These are phyloP conservation scores for Senna siamea DNA, from an alignment of 306 rosid genomes.

Conservation along the genomic window DNA sequence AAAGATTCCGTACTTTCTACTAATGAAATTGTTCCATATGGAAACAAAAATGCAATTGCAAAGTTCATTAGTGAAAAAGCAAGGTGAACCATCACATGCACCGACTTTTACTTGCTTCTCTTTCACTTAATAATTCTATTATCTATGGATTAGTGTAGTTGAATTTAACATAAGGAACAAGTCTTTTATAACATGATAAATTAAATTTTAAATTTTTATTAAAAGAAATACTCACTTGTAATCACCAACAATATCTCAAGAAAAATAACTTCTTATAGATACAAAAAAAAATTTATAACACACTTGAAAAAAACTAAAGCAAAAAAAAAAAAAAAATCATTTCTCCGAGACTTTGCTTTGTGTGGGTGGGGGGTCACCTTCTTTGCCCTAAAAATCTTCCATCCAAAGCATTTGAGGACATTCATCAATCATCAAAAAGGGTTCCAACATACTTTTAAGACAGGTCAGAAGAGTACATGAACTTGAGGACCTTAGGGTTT, in stretches of 20 bases:
- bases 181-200: too few relatives aligned
- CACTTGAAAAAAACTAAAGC: constrained; percentile 4
- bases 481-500: background rate
- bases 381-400: constrained; percentile 1
- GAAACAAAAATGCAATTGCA: too few relatives aligned
- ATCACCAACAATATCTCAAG: too few relatives aligned
- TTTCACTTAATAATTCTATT: constrained; percentile 25
- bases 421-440: constrained; percentile 1
- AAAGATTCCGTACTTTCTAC: background rate
- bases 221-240: too few relatives aligned
- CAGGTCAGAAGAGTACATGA: background rate
- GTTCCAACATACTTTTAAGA: background rate
- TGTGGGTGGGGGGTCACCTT: constrained; percentile 24
- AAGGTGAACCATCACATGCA: constrained; percentile 10
- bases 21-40: constrained; percentile 11
- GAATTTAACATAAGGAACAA: too few relatives aligned
- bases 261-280: too few relatives aligned
- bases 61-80: constrained; percentile 26
- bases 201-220: too few relatives aligned
- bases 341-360: background rate
- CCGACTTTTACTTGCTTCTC: constrained; percentile 8
- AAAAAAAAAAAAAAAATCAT: constrained; percentile 1
- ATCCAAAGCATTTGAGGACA: background rate
- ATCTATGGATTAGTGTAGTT: too few relatives aligned
- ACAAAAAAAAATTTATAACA: too few relatives aligned